Evolutionary conservation across 345 rosid genomes (phyloP), one percentile per base, ranked within the genome.

Genomic region (Camelina neglecta): DNA sequence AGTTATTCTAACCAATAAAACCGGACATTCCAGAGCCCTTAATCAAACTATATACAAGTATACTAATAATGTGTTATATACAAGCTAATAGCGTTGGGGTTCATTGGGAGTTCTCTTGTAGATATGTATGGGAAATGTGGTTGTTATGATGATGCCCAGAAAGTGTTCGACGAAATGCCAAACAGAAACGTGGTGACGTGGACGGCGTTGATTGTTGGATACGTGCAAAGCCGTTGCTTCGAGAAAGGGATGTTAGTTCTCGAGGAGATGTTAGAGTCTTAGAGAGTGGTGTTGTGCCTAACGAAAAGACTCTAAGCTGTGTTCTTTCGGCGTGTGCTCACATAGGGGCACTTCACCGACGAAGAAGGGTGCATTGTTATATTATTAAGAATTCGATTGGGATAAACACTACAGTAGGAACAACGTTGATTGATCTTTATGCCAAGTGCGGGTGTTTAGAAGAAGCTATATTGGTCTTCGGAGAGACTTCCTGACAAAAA

Each of bases 141-240:
- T 53, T 74, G 76, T 55, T 49, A 83, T 60, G 73, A 60, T 65
- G 76, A 77, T 18, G 96, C 91, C 2, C 65, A 72, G 71, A 74
- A 74, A 33, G 62, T 88, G 79, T 89, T 91, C 41, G 87, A 84
- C 38, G 77, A 77, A 77, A 88, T 89, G 91, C 79, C 84, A 1
- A 60, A 38, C 4, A 86, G 76, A 66, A 89, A 91, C 75, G 88
- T 85, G 35, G 83, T 89, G 61, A 82, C 90, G 54, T 91, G 95
- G 95, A 89, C 91, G 35, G 81, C 87, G 15, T 77, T 91, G 93
- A 84, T 88, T 79, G 75, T 82, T 2, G 93, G 91, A 10, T 91
- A 73, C 58, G 83, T 84, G 74, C 83, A 80, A 65, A 68, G 65
- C 20, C 85, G 85, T 60, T 53, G 76, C 41, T 86, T 79, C 49